phyloP scores from a whole-genome alignment of 495 filamentous ascomycete genomes.

The Pseudevernia furfuracea region DNA sequence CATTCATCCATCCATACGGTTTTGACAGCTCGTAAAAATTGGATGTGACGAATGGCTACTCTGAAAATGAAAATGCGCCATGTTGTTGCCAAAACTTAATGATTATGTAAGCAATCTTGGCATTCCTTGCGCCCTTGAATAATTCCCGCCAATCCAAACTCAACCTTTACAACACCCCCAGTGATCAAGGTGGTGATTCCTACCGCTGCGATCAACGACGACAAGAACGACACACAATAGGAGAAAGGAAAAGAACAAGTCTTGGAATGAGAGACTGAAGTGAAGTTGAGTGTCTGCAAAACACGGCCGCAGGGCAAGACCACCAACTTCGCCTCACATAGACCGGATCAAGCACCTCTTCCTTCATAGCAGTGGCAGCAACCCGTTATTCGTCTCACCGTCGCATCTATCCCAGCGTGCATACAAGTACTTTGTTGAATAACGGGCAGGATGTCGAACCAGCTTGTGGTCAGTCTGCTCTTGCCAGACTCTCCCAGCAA shows the following conservation, averaged over 20 bases:
- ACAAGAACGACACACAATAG: not conserved
- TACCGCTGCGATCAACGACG: not conserved
- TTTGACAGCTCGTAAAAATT: not conserved
- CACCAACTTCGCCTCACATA: not conserved
- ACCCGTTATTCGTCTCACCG: not conserved
- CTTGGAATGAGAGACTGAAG: conserved; percentile 7
- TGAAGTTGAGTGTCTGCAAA: conserved; percentile 9
- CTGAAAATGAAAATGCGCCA: too few relatives aligned
- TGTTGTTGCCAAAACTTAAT: not conserved
- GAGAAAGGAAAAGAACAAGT: not conserved
- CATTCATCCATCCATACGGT: not conserved
- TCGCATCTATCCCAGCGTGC: not conserved
- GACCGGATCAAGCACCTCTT: conserved; percentile 5
- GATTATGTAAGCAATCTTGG: conserved; percentile 18
- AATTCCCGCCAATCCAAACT: conserved; percentile 15
- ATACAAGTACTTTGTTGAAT: not conserved
- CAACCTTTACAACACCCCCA: conserved; percentile 14
- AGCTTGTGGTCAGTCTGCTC: conserved; percentile 53
- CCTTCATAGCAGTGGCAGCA: conserved; percentile 2
- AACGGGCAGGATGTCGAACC: conserved; percentile 50
- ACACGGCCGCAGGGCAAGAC: conserved; percentile 8
- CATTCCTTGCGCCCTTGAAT: conserved; percentile 8
- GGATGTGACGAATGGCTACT: not conserved
- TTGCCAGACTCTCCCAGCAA: conserved; percentile 23
- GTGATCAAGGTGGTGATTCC: conserved; percentile 6